Conservation (phyloP, 2,329 filamentous ascomycete species). For the Didymella keratinophila region DNA sequence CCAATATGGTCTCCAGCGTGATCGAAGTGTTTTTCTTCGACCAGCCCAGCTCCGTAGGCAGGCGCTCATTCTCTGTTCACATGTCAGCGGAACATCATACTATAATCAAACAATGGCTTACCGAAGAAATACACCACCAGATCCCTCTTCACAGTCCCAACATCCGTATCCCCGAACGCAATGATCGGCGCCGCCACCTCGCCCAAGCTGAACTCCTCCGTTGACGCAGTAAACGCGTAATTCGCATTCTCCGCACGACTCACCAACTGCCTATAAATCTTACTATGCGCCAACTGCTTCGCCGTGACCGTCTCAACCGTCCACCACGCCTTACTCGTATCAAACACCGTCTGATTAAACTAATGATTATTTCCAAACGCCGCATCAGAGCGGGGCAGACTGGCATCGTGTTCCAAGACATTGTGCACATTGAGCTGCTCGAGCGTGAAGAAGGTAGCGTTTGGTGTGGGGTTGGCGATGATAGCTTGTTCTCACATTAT, state of each 20-base stretch:
- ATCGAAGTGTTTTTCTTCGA: slow-evolving; percentile 26
- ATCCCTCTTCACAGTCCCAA: slow-evolving; percentile 51
- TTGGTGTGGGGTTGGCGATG: slow-evolving; percentile 38
- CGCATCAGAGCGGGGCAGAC: slow-evolving; percentile 59
- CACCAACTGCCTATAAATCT: slow-evolving; percentile 55
- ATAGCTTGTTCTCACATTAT: slow-evolving; percentile 57
- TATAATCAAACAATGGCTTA: too few species aligned
- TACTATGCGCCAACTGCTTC: slow-evolving; percentile 53
- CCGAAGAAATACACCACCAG: slow-evolving; percentile 59
- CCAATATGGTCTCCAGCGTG: slow-evolving; percentile 23
- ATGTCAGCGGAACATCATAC: neutral
- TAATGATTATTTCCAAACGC: slow-evolving; percentile 61
- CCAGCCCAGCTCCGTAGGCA: slow-evolving; percentile 56
- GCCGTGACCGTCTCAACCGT: slow-evolving; percentile 49
- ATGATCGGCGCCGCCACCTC: slow-evolving; percentile 62
- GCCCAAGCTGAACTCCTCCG: slow-evolving; percentile 58
- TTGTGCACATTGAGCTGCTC: slow-evolving; percentile 58
- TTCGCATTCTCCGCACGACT: slow-evolving; percentile 59
- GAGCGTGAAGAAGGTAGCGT: slow-evolving; percentile 41
- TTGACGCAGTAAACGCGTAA: slow-evolving; percentile 56
- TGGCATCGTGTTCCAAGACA: slow-evolving; percentile 60
- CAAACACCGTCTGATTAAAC: slow-evolving; percentile 63
- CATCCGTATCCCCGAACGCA: slow-evolving; percentile 56
- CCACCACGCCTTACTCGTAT: slow-evolving; percentile 58
- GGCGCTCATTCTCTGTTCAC: slow-evolving; percentile 52